Evolutionary conservation across 768 basidiomycete species (phyloP).

Genomic region (Tulasnella sp.): DNA sequence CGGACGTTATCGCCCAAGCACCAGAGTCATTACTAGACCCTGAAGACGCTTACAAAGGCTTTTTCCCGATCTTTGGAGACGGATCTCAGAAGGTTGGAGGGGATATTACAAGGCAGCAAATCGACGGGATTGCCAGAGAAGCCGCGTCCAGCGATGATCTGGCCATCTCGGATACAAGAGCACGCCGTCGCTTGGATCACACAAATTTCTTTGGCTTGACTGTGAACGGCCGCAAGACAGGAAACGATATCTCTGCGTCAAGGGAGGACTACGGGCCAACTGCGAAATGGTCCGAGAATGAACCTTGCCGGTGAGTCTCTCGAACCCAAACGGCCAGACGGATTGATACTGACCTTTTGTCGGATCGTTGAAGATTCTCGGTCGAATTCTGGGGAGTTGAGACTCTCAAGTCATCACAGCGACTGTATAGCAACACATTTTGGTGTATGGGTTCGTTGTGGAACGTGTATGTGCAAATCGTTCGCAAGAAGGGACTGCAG

Average conservation of each 20-base stretch:
- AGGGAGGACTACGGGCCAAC: slow-evolving; percentile 16
- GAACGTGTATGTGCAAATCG: slow-evolving; percentile 88
- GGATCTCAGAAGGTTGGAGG: slow-evolving; percentile 32
- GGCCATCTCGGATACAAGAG: background rate
- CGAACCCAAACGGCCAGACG: background rate
- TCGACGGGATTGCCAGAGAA: slow-evolving; percentile 19
- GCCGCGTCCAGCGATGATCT: background rate
- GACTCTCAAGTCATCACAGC: slow-evolving; percentile 77
- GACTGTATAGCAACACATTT: slow-evolving; percentile 81
- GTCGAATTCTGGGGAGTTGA: slow-evolving; percentile 92
- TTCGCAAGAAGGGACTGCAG: slow-evolving; percentile 78
- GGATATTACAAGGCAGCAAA: background rate
- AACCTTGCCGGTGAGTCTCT: slow-evolving; percentile 63
- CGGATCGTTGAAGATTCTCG: slow-evolving; percentile 48
- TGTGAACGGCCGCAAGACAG: slow-evolving; percentile 32
- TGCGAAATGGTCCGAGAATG: slow-evolving; percentile 42
- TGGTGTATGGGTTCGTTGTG: slow-evolving; percentile 89
- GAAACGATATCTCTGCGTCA: slow-evolving; percentile 37
- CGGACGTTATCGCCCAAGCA: background rate
- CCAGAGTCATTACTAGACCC: slow-evolving; percentile 46
- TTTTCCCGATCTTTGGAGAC: slow-evolving; percentile 34
- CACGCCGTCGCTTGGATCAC: slow-evolving; percentile 39
- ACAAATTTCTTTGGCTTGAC: slow-evolving; percentile 44
- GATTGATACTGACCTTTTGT: slow-evolving; percentile 13
- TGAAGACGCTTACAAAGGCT: slow-evolving; percentile 50